Evolutionary conservation across 139 green algal species (phyloP).

Genomic region (Picochlorum sp.): DNA sequence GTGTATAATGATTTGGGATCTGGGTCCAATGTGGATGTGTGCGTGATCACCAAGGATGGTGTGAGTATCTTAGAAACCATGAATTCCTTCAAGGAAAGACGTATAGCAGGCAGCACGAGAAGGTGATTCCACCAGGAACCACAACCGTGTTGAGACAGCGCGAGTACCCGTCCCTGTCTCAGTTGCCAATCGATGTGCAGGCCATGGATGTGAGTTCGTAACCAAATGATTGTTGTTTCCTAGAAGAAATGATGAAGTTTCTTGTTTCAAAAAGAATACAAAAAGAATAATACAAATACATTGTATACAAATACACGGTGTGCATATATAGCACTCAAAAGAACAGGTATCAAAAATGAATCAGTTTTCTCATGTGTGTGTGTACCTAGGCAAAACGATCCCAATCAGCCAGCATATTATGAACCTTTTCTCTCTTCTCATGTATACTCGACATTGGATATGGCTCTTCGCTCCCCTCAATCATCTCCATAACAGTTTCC

Average conservation of each 20-base stretch:
- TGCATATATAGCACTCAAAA: not conserved
- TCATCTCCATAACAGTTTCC: not conserved
- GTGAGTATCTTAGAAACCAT: conserved; percentile 85
- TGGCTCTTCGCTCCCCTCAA: not conserved
- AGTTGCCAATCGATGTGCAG: no score
- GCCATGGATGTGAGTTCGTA: no score
- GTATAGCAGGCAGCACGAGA: conserved; percentile 68
- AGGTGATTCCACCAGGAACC: conserved; percentile 62
- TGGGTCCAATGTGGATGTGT: conserved; percentile 96
- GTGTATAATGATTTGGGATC: conserved; percentile 96
- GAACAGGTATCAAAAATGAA: not conserved
- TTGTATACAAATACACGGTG: no score
- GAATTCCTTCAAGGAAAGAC: conserved; percentile 82
- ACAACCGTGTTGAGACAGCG: conserved; percentile 43
- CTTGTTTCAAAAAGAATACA: no score
- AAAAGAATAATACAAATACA: no score
- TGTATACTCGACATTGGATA: not conserved
- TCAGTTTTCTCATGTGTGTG: not conserved
- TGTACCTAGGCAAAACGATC: not conserved
- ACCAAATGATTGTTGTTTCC: no score
- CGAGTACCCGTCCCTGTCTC: no score
- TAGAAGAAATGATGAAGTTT: no score
- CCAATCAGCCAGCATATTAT: conserved; percentile 4
- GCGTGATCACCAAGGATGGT: conserved; percentile 83
- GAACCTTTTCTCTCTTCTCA: not conserved